phyloP scores from a whole-genome alignment of 176 grass and related monocot genomes.

The Triticum timopheevii region DNA sequence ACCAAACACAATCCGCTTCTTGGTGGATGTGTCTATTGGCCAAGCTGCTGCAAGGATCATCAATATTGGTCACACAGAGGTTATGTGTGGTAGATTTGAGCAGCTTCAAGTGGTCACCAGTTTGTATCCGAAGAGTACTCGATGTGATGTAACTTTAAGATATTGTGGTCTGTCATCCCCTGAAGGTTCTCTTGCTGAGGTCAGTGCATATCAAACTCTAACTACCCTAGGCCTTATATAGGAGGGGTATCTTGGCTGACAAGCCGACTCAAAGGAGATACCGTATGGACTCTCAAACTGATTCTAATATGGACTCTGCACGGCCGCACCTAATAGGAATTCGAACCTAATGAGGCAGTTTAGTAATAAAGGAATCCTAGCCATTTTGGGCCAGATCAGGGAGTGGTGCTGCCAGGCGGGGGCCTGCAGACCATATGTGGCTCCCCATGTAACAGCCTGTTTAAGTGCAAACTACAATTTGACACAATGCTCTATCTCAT shows the following conservation, averaged over 20 bases:
- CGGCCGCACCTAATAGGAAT: background rate
- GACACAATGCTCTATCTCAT: slow-evolving; percentile 10
- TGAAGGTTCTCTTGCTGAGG: slow-evolving; percentile 93
- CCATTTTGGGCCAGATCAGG: background rate
- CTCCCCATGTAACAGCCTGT: too few relatives aligned
- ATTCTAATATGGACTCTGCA: background rate
- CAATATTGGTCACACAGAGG: slow-evolving; percentile 66
- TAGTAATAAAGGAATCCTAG: background rate
- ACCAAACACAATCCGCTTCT: slow-evolving; percentile 59
- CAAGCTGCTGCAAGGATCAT: slow-evolving; percentile 88
- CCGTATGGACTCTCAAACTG: background rate
- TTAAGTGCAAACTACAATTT: background rate
- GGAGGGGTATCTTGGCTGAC: background rate
- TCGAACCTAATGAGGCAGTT: background rate
- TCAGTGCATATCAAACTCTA: background rate
- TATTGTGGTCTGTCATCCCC: slow-evolving; percentile 91
- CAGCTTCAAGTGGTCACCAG: slow-evolving; percentile 80
- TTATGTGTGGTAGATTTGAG: slow-evolving; percentile 96
- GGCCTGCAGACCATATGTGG: background rate
- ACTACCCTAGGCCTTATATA: background rate
- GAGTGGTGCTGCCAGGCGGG: background rate
- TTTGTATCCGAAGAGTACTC: slow-evolving; percentile 73
- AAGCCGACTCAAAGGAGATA: background rate
- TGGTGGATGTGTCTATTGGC: slow-evolving; percentile 84
- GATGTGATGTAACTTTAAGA: slow-evolving; percentile 78